Conservation (phyloP, 768 basidiomycete species). For the Antrodiella citrinella region DNA sequence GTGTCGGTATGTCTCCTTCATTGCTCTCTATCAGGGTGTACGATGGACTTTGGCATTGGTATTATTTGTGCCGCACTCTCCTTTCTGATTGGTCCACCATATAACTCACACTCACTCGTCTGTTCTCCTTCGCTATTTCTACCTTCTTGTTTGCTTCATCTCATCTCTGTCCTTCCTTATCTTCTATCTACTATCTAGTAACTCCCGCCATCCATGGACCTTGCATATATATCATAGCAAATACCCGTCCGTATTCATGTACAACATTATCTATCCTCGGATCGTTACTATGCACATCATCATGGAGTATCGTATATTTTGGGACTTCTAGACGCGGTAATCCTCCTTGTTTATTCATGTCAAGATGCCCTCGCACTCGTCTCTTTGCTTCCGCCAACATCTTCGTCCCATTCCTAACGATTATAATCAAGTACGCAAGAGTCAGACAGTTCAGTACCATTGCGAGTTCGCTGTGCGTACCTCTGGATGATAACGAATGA, state of each 20-base stretch:
- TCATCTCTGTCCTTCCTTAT: background rate
- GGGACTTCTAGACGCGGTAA: too few species aligned
- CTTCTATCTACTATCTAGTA: background rate
- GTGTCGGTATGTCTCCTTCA: background rate
- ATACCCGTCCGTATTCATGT: too few species aligned
- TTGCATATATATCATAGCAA: background rate
- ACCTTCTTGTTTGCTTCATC: background rate
- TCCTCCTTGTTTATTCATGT: too few species aligned
- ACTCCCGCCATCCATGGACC: background rate
- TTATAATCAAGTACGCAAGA: constrained; percentile 3
- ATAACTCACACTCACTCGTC: too few species aligned
- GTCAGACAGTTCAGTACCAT: background rate
- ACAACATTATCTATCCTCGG: too few species aligned
- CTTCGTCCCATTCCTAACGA: constrained; percentile 50
- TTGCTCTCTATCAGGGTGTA: background rate
- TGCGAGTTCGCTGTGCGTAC: constrained; percentile 26
- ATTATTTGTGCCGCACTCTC: background rate
- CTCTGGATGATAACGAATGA: constrained; percentile 49
- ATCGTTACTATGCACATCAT: too few species aligned
- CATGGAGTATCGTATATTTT: too few species aligned
- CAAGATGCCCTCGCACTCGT: too few species aligned
- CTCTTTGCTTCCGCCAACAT: constrained; percentile 51
- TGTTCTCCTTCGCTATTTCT: background rate
- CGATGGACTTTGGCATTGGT: background rate
- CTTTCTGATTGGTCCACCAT: background rate